phyloP scores from a whole-genome alignment of 169 alveolate genomes.

The Ichthyophthirius multifiliis region DNA sequence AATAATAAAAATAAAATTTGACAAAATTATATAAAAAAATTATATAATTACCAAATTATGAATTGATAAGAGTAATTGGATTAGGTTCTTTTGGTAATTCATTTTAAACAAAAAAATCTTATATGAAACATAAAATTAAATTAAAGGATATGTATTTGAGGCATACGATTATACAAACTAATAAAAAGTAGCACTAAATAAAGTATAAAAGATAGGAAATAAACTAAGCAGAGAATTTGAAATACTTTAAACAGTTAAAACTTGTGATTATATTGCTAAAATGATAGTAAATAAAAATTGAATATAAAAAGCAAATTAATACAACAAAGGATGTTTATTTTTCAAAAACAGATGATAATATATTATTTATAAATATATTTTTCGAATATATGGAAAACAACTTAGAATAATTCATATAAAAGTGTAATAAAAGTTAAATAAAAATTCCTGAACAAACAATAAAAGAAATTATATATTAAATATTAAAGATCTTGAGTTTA shows the following conservation, averaged over 20 bases:
- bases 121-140: neutral
- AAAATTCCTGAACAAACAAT: slow-evolving; percentile 18
- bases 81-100: slow-evolving; percentile 40
- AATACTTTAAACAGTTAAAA: slow-evolving; percentile 34
- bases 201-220: slow-evolving; percentile 40
- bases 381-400: slow-evolving; percentile 52
- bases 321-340: slow-evolving; percentile 36
- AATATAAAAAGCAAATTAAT: neutral
- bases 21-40: too few species aligned
- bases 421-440: neutral
- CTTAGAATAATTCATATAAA: slow-evolving; percentile 24
- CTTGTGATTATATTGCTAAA: slow-evolving; percentile 37
- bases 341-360: slow-evolving; percentile 35
- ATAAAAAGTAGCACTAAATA: slow-evolving; percentile 48
- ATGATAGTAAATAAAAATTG: slow-evolving; percentile 14
- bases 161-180: slow-evolving; percentile 44
- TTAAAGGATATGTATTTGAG: slow-evolving; percentile 52
- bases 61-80: slow-evolving; percentile 28
- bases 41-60: slow-evolving; percentile 17
- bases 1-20: too few species aligned
- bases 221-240: slow-evolving; percentile 45
- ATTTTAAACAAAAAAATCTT: too few species aligned
- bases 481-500: slow-evolving; percentile 43
- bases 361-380: slow-evolving; percentile 36
- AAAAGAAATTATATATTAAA: too few species aligned